phyloP scores from a whole-genome alignment of 1,139 yeast species.

The Debaryomyces psychrophilus region DNA sequence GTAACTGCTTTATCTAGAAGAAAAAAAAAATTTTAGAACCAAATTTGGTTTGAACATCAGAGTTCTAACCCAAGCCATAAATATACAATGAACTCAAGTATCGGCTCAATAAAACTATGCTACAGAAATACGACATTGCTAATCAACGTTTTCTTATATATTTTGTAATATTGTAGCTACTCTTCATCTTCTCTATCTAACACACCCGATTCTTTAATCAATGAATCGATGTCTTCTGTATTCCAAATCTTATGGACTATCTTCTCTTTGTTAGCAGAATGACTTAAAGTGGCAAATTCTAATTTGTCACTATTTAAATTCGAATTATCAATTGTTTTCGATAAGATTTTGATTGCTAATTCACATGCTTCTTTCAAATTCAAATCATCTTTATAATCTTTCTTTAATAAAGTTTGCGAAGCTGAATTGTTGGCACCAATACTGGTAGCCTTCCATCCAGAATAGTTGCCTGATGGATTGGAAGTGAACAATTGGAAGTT shows the following conservation, averaged over 20 bases:
- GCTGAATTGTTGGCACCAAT: slow-evolving; percentile 97
- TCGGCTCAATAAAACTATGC: not conserved
- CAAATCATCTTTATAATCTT: slow-evolving; percentile 88
- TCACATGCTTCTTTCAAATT: slow-evolving; percentile 79
- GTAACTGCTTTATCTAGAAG: not conserved
- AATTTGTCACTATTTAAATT: slow-evolving; percentile 84
- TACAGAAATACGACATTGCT: not conserved
- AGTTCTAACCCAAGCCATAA: too few relatives aligned
- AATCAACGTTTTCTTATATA: not conserved
- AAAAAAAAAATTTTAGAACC: too few relatives aligned
- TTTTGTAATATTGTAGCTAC: slow-evolving; percentile 15
- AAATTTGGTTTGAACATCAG: too few relatives aligned
- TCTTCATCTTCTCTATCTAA: slow-evolving; percentile 43
- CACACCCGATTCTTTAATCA: slow-evolving; percentile 76
- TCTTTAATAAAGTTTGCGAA: slow-evolving; percentile 93
- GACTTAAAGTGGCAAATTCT: slow-evolving; percentile 77
- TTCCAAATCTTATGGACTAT: slow-evolving; percentile 76
- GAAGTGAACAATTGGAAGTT: slow-evolving; percentile 93
- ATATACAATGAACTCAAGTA: too few relatives aligned
- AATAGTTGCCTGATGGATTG: slow-evolving; percentile 95
- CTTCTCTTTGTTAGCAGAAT: slow-evolving; percentile 54
- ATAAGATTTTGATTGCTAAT: slow-evolving; percentile 86
- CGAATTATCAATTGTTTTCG: slow-evolving; percentile 92
- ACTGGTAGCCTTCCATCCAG: slow-evolving; percentile 98
- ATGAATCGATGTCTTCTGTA: slow-evolving; percentile 72